Base-by-base conservation (phyloP, 768 basidiomycete species). In the Podaxis rugospora region DNA sequence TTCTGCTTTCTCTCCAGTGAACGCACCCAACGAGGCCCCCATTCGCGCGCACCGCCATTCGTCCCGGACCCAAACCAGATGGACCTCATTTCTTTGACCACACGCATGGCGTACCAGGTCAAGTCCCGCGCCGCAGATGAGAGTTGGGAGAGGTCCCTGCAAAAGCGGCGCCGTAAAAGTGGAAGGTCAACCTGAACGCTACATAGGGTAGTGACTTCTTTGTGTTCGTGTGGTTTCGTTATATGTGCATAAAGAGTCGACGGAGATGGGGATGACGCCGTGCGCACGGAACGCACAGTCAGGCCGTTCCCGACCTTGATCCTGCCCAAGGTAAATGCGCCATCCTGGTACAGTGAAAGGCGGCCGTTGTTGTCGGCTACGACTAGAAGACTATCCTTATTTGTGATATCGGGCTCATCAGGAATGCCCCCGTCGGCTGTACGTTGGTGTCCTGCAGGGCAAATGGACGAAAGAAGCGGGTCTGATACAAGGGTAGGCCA, bases 51-150 rank as follows among this genome's bases (percentile, higher is more conserved):
- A 50, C 91, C 91, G 63, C 76, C 81, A 51, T 79, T 76, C 6
- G 75, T 81, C 55, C 87, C 85, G 11, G 84, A 82, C 18, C 92
- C 92, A 67, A 85, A 83, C 92, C 92, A 94, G 9, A 78, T 75
- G 27, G 74, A 76, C 18, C 82, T 82, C 84, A 93, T 87, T 61
- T 93, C 92, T 65, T 86, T 84, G 42, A 89, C 74, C 36, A 86
- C 82, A 50, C 87, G 84, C 69, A 88, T 82, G 35, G 78, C 74
- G 74, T 92, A 92, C 85, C 86, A 89, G 6, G 80, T 73, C 39
- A 93, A 77, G 64, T 91, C 89, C 13, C 88, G 83, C 4, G 85
- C 81, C 14, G 84, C 82, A 4, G 91, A 85, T 3, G 89, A 88
- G 25, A 85, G 74, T 66, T 82, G 80, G 16, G 90, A 90, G 55